Evolutionary conservation across 345 rosid species (phyloP).

Genomic region (Raphanus sativus): DNA sequence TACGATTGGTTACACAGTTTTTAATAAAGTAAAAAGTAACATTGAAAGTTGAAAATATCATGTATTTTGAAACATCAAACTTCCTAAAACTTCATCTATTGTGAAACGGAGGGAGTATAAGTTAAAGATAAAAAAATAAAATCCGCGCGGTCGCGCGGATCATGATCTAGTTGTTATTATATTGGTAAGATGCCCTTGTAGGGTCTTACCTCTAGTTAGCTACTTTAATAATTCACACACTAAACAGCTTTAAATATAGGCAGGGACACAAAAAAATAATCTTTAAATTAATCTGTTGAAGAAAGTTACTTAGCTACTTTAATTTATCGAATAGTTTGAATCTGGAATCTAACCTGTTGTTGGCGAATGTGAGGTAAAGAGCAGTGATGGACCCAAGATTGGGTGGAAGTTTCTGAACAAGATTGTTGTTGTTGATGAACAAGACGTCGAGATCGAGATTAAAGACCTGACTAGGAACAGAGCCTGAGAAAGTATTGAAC

Average conservation of each 20-base stretch:
- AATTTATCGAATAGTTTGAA: background rate
- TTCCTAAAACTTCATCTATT: too few relatives aligned
- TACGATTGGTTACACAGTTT: too few relatives aligned
- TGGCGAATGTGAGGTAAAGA: conserved; percentile 68
- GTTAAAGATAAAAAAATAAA: too few relatives aligned
- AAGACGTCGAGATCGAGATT: conserved; percentile 58
- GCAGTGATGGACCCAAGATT: conserved; percentile 52
- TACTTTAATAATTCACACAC: background rate
- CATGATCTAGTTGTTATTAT: too few relatives aligned
- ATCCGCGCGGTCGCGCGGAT: too few relatives aligned
- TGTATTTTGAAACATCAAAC: too few relatives aligned
- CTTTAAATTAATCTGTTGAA: background rate
- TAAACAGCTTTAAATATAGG: background rate
- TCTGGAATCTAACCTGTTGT: conserved; percentile 47
- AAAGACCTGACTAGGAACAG: conserved; percentile 65
- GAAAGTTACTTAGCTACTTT: background rate
- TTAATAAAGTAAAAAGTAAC: too few relatives aligned
- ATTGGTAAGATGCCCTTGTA: too few relatives aligned
- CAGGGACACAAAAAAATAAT: background rate
- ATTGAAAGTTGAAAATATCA: too few relatives aligned
- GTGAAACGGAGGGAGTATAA: too few relatives aligned
- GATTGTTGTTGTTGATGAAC: conserved; percentile 69
- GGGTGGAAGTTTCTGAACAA: conserved; percentile 46
- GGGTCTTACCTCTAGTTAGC: background rate
- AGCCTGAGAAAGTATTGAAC: conserved; percentile 65